Percentiles rank a stretch among this genome's conserved stretches.
These are phyloP conservation scores for Quercus lobata DNA, from an alignment of 331 rosid genomes.

Conservation along the genomic window DNA sequence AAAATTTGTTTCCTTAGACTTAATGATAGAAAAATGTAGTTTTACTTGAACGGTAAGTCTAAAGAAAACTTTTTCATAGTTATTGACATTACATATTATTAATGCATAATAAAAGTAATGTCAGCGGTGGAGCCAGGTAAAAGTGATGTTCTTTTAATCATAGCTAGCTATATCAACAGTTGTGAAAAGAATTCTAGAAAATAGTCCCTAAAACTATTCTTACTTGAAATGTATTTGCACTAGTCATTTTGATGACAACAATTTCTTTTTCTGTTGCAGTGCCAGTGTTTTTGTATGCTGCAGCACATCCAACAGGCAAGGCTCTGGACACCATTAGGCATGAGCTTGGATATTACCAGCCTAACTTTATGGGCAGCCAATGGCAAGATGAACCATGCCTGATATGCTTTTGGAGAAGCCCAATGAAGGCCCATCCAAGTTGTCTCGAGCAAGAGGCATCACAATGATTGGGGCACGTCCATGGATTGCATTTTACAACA, in stretches of 20 bases:
- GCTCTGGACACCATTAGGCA: constrained; percentile 63
- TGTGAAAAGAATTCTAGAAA: too few species aligned
- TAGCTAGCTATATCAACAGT: accelerated
- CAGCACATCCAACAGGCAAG: constrained; percentile 82
- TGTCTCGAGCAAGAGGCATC: constrained; percentile 55
- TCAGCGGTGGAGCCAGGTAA: too few species aligned
- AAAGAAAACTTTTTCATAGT: too few species aligned
- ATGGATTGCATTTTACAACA: constrained; percentile 64
- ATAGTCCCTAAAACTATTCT: neutral
- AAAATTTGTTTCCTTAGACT: too few species aligned
- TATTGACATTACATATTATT: too few species aligned
- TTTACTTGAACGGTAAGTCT: too few species aligned
- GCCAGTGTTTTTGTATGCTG: constrained; percentile 72
- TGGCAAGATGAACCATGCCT: constrained; percentile 79
- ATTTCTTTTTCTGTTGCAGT: constrained; percentile 37
- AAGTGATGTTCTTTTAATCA: too few species aligned
- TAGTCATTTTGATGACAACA: too few species aligned
- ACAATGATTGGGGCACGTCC: constrained; percentile 74
- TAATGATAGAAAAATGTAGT: too few species aligned
- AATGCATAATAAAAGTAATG: too few species aligned
- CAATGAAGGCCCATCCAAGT: constrained; percentile 48
- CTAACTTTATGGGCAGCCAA: constrained; percentile 66
- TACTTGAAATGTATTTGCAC: neutral
- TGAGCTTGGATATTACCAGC: constrained; percentile 64
- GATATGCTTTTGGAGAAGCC: constrained; percentile 56